phyloP scores from a whole-genome alignment of 1,284 basidiomycete genomes.

The Crepidotus sp. region DNA sequence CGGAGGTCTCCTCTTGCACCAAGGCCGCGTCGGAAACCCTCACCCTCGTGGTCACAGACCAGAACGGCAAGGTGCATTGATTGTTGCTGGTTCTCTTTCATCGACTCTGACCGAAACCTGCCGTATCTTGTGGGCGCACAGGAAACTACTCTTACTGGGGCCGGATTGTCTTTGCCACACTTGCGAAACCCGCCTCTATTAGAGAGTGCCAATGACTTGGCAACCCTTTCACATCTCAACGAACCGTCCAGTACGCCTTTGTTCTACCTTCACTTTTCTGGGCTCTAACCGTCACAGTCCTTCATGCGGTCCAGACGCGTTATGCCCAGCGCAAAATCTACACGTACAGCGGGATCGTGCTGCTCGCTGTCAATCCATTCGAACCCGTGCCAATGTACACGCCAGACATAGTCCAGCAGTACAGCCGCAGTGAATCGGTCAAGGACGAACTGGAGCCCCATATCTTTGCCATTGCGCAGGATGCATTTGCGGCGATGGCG shows the following conservation, averaged over 20 bases:
- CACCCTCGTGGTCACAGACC: slow-evolving; percentile 73
- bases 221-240: slow-evolving; percentile 95
- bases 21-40: slow-evolving; percentile 58
- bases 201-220: slow-evolving; percentile 96
- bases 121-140: slow-evolving; percentile 30
- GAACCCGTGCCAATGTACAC: slow-evolving; percentile 89
- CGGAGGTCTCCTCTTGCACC: slow-evolving; percentile 62
- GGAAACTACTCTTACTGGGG: slow-evolving; percentile 67
- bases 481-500: slow-evolving; percentile 96
- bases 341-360: slow-evolving; percentile 96
- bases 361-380: slow-evolving; percentile 98
- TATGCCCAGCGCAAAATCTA: slow-evolving; percentile 98
- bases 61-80: slow-evolving; percentile 63
- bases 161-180: slow-evolving; percentile 73
- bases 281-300: slow-evolving; percentile 42
- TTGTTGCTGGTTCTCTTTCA: slow-evolving; percentile 13
- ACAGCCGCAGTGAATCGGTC: slow-evolving; percentile 65
- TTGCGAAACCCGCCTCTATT: slow-evolving; percentile 95
- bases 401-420: slow-evolving; percentile 94
- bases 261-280: neutral
- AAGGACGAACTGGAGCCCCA: slow-evolving; percentile 97
- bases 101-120: neutral
- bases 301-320: slow-evolving; percentile 94
- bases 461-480: slow-evolving; percentile 97
- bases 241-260: slow-evolving; percentile 76